A percentile compares a stretch with the other conserved stretches of the same genome.
Conservation (phyloP, 805 yeast species). For the Saccharomycopsis synnaedendra region DNA sequence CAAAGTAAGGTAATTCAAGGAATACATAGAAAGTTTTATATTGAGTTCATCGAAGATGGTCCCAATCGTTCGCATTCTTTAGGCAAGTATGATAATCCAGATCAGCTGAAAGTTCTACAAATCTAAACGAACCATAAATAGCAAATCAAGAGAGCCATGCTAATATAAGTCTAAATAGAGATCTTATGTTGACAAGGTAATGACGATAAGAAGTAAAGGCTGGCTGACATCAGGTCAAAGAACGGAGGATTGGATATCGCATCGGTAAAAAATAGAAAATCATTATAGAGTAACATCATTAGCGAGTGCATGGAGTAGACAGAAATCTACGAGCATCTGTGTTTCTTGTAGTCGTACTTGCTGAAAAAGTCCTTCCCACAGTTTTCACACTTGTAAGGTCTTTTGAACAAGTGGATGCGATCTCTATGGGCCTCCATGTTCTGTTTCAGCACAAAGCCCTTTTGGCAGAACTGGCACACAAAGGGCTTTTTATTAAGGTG, state of each 20-base stretch:
- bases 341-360: conserved; percentile 14
- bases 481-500: conserved; percentile 15
- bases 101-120: too few relatives aligned
- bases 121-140: background rate
- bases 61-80: too few relatives aligned
- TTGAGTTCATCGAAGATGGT: too few relatives aligned
- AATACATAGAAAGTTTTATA: too few relatives aligned
- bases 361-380: conserved; percentile 13
- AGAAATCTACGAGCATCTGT: conserved; percentile 7
- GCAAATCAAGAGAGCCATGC: background rate
- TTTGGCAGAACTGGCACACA: conserved; percentile 12
- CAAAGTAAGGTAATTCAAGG: too few relatives aligned
- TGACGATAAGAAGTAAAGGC: background rate
- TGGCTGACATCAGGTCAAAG: background rate
- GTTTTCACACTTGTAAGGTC: conserved; percentile 13
- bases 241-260: background rate
- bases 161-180: background rate
- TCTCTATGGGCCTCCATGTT: conserved; percentile 17
- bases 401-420: conserved; percentile 14
- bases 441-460: conserved; percentile 16
- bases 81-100: too few relatives aligned
- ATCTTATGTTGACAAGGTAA: background rate
- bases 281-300: too few relatives aligned
- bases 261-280: too few relatives aligned
- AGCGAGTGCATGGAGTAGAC: too few relatives aligned